Conservation (phyloP, 2,329 filamentous ascomycete species). For the Colletotrichum chrysophilum region DNA sequence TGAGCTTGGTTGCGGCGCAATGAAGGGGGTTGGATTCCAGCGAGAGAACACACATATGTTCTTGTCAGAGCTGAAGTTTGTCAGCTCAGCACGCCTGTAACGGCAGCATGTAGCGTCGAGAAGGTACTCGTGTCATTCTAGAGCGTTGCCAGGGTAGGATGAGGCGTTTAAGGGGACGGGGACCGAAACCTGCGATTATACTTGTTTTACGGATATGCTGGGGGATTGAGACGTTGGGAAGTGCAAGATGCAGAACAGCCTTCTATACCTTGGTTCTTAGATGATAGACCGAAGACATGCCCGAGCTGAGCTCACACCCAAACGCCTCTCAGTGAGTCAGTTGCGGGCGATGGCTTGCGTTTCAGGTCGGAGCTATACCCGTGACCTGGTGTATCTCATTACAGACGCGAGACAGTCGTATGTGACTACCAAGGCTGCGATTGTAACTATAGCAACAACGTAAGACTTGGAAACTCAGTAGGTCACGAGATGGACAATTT, state of each 20-base stretch:
- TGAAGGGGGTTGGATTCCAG: conserved; percentile 2
- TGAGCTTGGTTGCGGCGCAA: conserved; percentile 64
- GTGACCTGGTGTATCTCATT: neutral
- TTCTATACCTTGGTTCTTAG: neutral
- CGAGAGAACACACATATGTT: neutral
- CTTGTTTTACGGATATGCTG: neutral
- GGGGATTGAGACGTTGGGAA: neutral
- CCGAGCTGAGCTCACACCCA: neutral
- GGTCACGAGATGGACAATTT: neutral
- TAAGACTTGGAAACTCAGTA: neutral
- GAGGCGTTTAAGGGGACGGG: neutral
- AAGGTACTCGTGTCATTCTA: neutral
- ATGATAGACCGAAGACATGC: neutral
- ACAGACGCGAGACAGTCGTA: neutral
- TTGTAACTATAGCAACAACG: neutral
- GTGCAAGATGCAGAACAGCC: neutral
- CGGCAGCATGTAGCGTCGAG: neutral
- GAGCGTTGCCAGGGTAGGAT: neutral
- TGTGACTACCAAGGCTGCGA: neutral
- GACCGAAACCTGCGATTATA: neutral
- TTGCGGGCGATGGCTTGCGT: neutral
- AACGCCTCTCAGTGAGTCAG: neutral
- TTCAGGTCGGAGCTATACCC: neutral
- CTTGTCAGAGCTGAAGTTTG: neutral
- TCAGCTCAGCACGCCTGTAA: neutral